These are phyloP conservation scores for Glycine tomentella DNA, from an alignment of 306 rosid species.

Conservation along the genomic window DNA sequence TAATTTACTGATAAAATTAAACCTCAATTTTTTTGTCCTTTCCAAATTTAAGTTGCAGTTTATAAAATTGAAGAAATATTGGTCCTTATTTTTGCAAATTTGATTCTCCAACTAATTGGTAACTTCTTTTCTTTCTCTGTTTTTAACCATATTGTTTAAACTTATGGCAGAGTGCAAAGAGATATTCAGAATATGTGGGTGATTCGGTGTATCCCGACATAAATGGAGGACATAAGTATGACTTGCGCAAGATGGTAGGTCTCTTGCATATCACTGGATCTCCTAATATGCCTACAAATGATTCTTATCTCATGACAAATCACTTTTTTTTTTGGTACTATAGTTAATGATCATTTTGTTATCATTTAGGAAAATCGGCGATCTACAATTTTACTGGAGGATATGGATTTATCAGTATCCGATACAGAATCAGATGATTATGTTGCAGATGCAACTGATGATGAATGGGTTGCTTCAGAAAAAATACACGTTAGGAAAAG, in stretches of 20 bases:
- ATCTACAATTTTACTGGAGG: slow-evolving; percentile 71
- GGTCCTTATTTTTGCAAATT: neutral
- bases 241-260: slow-evolving; percentile 80
- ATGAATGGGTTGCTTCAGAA: slow-evolving; percentile 60
- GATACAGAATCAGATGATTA: slow-evolving; percentile 65
- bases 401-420: slow-evolving; percentile 81
- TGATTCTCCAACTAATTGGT: neutral
- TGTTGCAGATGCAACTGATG: slow-evolving; percentile 52
- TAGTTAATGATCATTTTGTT: slow-evolving; percentile 28
- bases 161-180: slow-evolving; percentile 63
- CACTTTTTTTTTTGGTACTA: neutral
- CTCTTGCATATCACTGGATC: neutral
- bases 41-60: slow-evolving; percentile 15
- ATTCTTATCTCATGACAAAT: neutral
- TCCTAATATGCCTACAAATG: neutral
- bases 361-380: slow-evolving; percentile 68
- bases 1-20: neutral
- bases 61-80: slow-evolving; percentile 18
- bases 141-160: slow-evolving; percentile 18
- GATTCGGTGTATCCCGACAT: slow-evolving; percentile 39
- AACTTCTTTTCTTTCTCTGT: neutral
- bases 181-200: slow-evolving; percentile 47
- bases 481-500: slow-evolving; percentile 53
- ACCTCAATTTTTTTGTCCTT: slow-evolving; percentile 8
- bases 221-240: slow-evolving; percentile 74